Percentiles rank a stretch among this genome's conserved stretches.
Conservation (phyloP, 2,329 filamentous ascomycete species). For the Penicillium palitans region DNA sequence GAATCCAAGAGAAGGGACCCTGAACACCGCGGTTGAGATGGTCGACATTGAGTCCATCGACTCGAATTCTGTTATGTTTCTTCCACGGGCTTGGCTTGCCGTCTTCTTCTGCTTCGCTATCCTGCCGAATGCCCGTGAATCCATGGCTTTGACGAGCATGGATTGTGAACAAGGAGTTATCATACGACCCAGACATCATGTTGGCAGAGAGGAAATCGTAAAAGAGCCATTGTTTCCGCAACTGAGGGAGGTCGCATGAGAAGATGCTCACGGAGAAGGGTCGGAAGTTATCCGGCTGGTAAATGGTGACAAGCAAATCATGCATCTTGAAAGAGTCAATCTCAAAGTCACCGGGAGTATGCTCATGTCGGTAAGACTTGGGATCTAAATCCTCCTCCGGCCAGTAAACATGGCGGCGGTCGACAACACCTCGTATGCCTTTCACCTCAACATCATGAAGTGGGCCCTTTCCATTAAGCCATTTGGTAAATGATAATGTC, state of each 20-base stretch:
- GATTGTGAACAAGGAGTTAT: constrained; percentile 95
- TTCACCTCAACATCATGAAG: constrained; percentile 91
- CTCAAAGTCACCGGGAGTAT: constrained; percentile 91
- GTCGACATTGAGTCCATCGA: constrained; percentile 92
- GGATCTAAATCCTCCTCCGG: constrained; percentile 71
- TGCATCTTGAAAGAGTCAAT: constrained; percentile 96
- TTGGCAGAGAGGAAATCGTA: constrained; percentile 96
- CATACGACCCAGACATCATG: constrained; percentile 93
- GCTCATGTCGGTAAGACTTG: constrained; percentile 80
- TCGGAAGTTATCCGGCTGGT: constrained; percentile 87
- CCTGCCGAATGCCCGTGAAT: constrained; percentile 64
- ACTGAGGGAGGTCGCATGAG: constrained; percentile 86
- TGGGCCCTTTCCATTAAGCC: constrained; percentile 95
- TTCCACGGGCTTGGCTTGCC: constrained; percentile 79
- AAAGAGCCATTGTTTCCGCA: constrained; percentile 95
- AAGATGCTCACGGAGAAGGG: constrained; percentile 95
- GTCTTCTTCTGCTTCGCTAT: constrained; percentile 58
- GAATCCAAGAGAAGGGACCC: constrained; percentile 96
- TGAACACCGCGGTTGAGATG: constrained; percentile 92
- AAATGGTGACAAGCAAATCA: constrained; percentile 85
- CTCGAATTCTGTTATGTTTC: constrained; percentile 87
- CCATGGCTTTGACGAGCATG: constrained; percentile 90
- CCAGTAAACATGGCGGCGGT: constrained; percentile 81
- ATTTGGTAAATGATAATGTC: constrained; percentile 94
- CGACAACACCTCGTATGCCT: constrained; percentile 87